Base-by-base conservation (phyloP, 108 stramenopile species). In the Aurantiochytrium sp. region DNA sequence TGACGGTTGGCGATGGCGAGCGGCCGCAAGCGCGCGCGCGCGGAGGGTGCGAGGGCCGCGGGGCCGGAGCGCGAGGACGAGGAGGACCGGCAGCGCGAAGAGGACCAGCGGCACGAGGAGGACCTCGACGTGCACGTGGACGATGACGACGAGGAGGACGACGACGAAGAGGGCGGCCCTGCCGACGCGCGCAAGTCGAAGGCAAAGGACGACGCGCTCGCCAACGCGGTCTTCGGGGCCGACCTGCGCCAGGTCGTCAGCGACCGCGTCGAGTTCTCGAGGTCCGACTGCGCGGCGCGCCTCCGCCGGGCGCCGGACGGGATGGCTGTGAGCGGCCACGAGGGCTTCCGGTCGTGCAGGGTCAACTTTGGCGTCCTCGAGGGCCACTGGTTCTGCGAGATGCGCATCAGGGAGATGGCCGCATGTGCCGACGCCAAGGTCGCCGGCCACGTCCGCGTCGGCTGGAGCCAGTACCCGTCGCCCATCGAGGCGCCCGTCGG, bases 321-420 rank as follows among this genome's bases (percentile, higher is more conserved):
- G 12, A 12, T 48, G 12, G 15, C n/a, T 0, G 73, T 81, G 73
- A 81, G 73, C 45, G 73, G 73, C 21, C 24, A 48, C 45, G 32
- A 81, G 32, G 73, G 73, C 0, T 81, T 48, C 2, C 21, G 73
- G 36, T 81, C 73, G 6, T 41, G 42, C 2, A 12, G 73, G 17
- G 73, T 81, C 24, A 81, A 81, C 24, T 48, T 27, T 48, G 73
- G 73, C 39, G 73, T 81, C 21, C 39, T 41, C 27, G 8, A 6
- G n/a, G 73, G 73, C 39, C 39, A 48, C 17, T 81, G 73, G 73
- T 81, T 81, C 2, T 81, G 73, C 73, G 73, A 81, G 45, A 81
- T 81, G 73, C 42, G 2, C 42, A 30, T 81, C 0, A 24, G 32
- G 45, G 27, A 48, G 24, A 48, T 48, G 73, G 19, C 15, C 12